Base-by-base conservation (phyloP, 768 basidiomycete genomes). In the Termitomyces sp. region DNA sequence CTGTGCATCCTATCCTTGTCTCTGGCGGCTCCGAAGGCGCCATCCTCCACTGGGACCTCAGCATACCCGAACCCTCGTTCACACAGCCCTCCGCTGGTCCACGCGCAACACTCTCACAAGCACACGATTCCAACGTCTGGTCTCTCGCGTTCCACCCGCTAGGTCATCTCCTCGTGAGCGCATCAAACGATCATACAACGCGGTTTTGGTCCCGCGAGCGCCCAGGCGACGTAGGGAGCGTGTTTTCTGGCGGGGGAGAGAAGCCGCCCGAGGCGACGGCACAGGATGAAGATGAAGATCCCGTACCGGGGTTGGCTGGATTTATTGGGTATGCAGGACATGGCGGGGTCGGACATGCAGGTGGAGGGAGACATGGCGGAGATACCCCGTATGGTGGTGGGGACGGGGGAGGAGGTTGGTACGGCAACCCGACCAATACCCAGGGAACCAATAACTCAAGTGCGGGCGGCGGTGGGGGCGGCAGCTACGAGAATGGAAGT, bases 101-200 rank as follows among this genome's bases (percentile, higher is more conserved):
- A 0, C 86, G 91, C 51, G 89, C 92, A 5, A 87, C 85, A 14
- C 84, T 99, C 63, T 87, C 89, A n/a, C 89, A 93, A 68, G 97
- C 97, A 9, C 97, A 99, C 78, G 97, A 99, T 75, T 93, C 91
- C 31, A 94, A 95, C 70, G 92, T 99, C 60, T 98, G 95, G 92
- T 85, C 92, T 0, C 82, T 99, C 60, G 84, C 93, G 3, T 99
- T 86, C 80, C 95, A 98, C 72, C 95, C 96, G 0, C 83, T 98
- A 15, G 96, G 97, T 0, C 95, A 98, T 72, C 80, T 98, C 63
- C 86, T 99, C 64, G 94, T 87, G 59, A 87, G 85, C 60, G 97
- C 89, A 10, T 91, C 90, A n/a, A 98, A 97, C 75, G 97, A 99
- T 76, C 93, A 95, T 74, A 98, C 97, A 5, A 97, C 96, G 6